phyloP scores from a whole-genome alignment of 306 rosid genomes.

The Neltuma alba region DNA sequence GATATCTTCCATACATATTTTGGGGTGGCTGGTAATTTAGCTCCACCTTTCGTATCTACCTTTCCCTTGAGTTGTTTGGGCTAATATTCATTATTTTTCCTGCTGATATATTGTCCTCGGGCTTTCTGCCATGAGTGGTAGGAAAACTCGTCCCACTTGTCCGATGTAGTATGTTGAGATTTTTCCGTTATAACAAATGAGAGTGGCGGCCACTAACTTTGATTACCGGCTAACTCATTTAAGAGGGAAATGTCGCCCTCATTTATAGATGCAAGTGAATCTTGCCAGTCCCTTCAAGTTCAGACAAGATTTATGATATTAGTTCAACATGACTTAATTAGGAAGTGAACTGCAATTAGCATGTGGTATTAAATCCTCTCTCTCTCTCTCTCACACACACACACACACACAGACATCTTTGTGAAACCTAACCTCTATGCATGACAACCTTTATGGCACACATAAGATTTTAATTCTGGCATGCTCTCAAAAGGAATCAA shows the following conservation, averaged over 20 bases:
- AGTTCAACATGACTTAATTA: not conserved
- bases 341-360: not conserved
- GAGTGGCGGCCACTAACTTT: not conserved
- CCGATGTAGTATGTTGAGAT: not conserved
- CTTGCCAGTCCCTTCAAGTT: not conserved
- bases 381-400: not conserved
- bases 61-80: constrained; percentile 14
- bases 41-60: constrained; percentile 7
- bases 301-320: not conserved
- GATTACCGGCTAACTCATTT: not conserved
- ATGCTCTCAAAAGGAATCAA: not conserved
- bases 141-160: not conserved
- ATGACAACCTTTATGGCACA: not conserved
- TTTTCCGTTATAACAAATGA: not conserved
- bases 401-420: too few species aligned
- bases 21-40: constrained; percentile 73
- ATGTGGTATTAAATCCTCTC: not conserved
- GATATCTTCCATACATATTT: constrained; percentile 89
- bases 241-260: not conserved
- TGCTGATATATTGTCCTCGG: constrained; percentile 29
- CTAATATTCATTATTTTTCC: not conserved
- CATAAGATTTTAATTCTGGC: not conserved
- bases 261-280: not conserved
- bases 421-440: not conserved
- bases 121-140: constrained; percentile 20